Base-by-base conservation (phyloP, 495 filamentous ascomycete genomes). In the Neurospora discreta region DNA sequence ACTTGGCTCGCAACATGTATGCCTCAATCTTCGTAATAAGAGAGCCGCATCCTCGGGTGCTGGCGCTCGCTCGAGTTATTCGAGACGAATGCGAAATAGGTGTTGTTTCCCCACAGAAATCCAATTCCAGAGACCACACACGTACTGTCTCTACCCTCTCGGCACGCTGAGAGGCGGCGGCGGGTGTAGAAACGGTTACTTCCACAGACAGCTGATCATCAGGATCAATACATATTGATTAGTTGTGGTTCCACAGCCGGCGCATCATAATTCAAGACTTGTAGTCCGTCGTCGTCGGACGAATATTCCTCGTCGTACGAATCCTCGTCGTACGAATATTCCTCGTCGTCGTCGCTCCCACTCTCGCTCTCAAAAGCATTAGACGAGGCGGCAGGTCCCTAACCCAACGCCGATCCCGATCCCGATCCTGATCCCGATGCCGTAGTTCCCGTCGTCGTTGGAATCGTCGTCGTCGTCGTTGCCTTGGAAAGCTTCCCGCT, bases 351-450 rank as follows among this genome's bases (percentile, higher is more conserved):
- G 6, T n/a, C 42, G 3, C 43, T 46, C 3, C 5, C 40, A 42
- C 15, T 18, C 4, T 42, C 40, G 8, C 43, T 44, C 15, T 42
- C 16, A n/a, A n/a, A n/a, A n/a, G n/a, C n/a, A n/a, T 36, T 0
- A 52, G 15, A 15, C 46, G 0, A 2, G 0, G 46, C 10, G 26
- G 26, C 13, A 60, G 26, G 52, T 3, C 6, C 52, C 52, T 60
- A 60, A 60, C 52, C 52, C 13, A 33, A 33, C 23, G 15, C 52
- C 52, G 52, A 60, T 33, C 26, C 52, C 26, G 52, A n/a, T 77
- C 18, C 69, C 43, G 1, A 30, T 11, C 76, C 76, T 15, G 52
- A n/a, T 77, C 18, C 69, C 43, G 1, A 30, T 11, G 75, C 76
- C 33, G 33, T 36, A 36, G 33, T 36, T 36, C 33, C 33, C 4